Base-by-base conservation (phyloP, 2,329 filamentous ascomycete species). In the Fusarium sambucinum region DNA sequence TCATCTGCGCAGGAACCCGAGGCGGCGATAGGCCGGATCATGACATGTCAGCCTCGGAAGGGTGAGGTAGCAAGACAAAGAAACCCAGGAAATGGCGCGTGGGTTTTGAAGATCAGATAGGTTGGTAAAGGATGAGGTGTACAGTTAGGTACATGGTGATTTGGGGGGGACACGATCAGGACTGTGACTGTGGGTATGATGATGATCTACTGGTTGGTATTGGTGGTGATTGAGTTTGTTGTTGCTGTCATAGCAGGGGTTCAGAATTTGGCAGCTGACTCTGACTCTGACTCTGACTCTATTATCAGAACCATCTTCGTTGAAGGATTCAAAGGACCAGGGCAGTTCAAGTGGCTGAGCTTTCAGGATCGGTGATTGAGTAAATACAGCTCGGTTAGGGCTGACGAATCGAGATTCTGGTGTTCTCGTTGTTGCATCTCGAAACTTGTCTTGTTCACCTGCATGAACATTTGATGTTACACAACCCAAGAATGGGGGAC, bases 1-100 rank as follows among this genome's bases (percentile, higher is more conserved):
- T 75, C 73, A 75, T 67, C 74, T 70, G 73, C 67, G 74, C 74
- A 76, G 74, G 74, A 76, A 76, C 74, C 74, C 74, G 74, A 62
- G 52, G 54, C 58, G 59, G 51, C 64, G 63, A 73, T 73, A 73
- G 71, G 73, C 57, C 55, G 25, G 55, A 54, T 41, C 59, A 46
- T 59, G 46, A 35, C 60, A 60, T 58, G 46, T 66, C 58, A 66
- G 58, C 55, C 66, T 47, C 45, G 35, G 38, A 25, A 32, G 37
- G 37, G 44, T 23, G 40, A 30, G 38, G 60, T 50, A 57, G 38
- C 41, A 32, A 38, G 35, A 59, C 27, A 46, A 48, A 32, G 41
- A 52, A 59, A 25, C 38, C 37, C 47, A 45, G 50, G 59, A 71
- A 66, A 73, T 70, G 53, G 58, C 68, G 68, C 70, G 70, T 72